Evolutionary conservation across 192 early-diverging fungal species (phyloP).

Genomic region (Rhizoclosmatium globosum): DNA sequence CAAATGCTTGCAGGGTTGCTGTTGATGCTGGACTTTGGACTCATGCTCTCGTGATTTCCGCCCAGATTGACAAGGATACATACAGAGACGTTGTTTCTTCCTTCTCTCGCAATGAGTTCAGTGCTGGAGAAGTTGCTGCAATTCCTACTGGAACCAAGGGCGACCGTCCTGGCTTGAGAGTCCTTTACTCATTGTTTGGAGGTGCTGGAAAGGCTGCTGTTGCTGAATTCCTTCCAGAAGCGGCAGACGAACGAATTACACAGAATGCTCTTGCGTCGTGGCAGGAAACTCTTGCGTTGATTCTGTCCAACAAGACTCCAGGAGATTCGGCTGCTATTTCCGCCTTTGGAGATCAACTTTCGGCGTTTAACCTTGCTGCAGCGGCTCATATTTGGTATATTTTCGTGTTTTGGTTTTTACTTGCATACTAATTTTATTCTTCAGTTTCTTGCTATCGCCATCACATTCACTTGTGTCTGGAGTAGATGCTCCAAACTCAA

Average conservation of each 20-base stretch:
- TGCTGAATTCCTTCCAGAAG: background rate
- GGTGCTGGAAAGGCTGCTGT: constrained; percentile 34
- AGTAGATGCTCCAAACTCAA: constrained; percentile 64
- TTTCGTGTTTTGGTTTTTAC: background rate
- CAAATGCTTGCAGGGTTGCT: constrained; percentile 61
- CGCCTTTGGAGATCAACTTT: constrained; percentile 80
- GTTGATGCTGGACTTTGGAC: constrained; percentile 74
- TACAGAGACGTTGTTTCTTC: constrained; percentile 82
- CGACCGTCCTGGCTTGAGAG: constrained; percentile 46
- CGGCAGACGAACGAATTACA: background rate
- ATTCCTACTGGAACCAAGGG: background rate
- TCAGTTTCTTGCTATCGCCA: constrained; percentile 71
- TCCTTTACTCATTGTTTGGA: constrained; percentile 49
- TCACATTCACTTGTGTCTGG: constrained; percentile 70
- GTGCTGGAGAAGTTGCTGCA: constrained; percentile 3
- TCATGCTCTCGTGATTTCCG: constrained; percentile 90
- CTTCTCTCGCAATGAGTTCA: constrained; percentile 69
- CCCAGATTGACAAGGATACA: constrained; percentile 81
- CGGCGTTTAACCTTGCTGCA: constrained; percentile 55
- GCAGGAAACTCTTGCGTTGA: constrained; percentile 77
- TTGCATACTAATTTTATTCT: constrained; percentile 25
- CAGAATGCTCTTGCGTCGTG: constrained; percentile 56
- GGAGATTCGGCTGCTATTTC: constrained; percentile 75
- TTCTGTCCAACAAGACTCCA: constrained; percentile 85
- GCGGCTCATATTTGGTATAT: constrained; percentile 86